Conservation (phyloP, 352 stramenopile species). For the Phytophthora colocasiae region DNA sequence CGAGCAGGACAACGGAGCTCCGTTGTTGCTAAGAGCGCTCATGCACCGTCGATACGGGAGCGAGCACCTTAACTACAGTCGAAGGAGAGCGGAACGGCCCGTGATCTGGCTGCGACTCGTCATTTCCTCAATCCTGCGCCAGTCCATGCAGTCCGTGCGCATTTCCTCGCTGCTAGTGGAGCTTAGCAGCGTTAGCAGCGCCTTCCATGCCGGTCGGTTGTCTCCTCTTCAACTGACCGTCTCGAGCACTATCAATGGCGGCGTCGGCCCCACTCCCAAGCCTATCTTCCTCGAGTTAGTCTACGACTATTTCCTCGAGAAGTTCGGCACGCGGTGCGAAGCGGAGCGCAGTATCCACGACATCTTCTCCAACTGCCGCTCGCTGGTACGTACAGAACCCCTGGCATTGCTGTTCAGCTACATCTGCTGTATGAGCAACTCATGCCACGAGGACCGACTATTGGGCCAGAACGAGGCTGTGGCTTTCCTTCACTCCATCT, state of each 20-base stretch:
- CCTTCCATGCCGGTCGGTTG: slow-evolving; percentile 22
- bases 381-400: slow-evolving; percentile 42
- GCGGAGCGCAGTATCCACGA: slow-evolving; percentile 86
- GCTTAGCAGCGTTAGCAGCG: slow-evolving; percentile 57
- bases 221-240: slow-evolving; percentile 31
- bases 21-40: slow-evolving; percentile 75
- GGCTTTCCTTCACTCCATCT: slow-evolving; percentile 62
- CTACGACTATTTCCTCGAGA: slow-evolving; percentile 79
- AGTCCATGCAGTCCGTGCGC: slow-evolving; percentile 43
- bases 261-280: slow-evolving; percentile 61
- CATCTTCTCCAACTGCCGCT: slow-evolving; percentile 81
- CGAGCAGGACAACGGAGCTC: slow-evolving; percentile 64
- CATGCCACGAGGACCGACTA: slow-evolving; percentile 61
- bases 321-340: slow-evolving; percentile 74
- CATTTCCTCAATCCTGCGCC: slow-evolving; percentile 64
- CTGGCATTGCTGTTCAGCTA: slow-evolving; percentile 71
- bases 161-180: slow-evolving; percentile 45
- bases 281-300: slow-evolving; percentile 75
- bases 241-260: slow-evolving; percentile 54
- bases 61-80: slow-evolving; percentile 29
- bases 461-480: slow-evolving; percentile 77
- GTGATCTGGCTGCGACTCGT: slow-evolving; percentile 66
- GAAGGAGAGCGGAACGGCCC: slow-evolving; percentile 50
- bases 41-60: slow-evolving; percentile 73
- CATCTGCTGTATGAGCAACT: slow-evolving; percentile 76